Conservation (phyloP, 345 rosid species). For the thale cress (Arabidopsis thaliana) region DNA sequence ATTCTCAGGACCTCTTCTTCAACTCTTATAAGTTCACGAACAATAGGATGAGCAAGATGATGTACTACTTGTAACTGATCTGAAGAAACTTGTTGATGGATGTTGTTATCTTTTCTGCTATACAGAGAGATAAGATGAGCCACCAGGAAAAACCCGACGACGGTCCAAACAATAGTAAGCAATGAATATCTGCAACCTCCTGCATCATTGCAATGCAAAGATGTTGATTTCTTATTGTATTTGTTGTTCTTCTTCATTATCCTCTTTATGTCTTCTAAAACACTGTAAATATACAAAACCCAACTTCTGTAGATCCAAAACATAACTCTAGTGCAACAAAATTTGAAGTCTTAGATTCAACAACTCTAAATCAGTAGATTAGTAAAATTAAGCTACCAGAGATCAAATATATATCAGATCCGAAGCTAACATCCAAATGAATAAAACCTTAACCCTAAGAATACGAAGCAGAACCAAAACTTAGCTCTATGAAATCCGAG, state of each 20-base stretch:
- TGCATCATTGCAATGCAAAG: slow-evolving; percentile 71
- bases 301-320: slow-evolving; percentile 56
- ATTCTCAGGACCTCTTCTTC: slow-evolving; percentile 77
- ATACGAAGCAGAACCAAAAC: slow-evolving; percentile 4
- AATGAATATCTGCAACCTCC: slow-evolving; percentile 77
- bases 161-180: slow-evolving; percentile 60
- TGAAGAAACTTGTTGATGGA: slow-evolving; percentile 39
- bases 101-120: slow-evolving; percentile 49
- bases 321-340: background rate
- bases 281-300: slow-evolving; percentile 61
- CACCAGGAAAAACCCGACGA: slow-evolving; percentile 70
- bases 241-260: slow-evolving; percentile 76
- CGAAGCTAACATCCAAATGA: background rate
- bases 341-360: background rate
- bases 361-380: background rate
- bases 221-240: slow-evolving; percentile 66
- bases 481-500: background rate
- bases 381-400: background rate
- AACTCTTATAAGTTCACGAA: slow-evolving; percentile 72
- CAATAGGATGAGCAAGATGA: slow-evolving; percentile 49
- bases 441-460: background rate
- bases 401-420: slow-evolving; percentile 35
- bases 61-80: slow-evolving; percentile 6
- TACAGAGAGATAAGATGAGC: slow-evolving; percentile 62
- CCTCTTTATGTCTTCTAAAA: slow-evolving; percentile 55